Evolutionary conservation across 2,329 filamentous ascomycete genomes (phyloP), one percentile per base, ranked within the genome.

Genomic region (Neonectria coccinea): DNA sequence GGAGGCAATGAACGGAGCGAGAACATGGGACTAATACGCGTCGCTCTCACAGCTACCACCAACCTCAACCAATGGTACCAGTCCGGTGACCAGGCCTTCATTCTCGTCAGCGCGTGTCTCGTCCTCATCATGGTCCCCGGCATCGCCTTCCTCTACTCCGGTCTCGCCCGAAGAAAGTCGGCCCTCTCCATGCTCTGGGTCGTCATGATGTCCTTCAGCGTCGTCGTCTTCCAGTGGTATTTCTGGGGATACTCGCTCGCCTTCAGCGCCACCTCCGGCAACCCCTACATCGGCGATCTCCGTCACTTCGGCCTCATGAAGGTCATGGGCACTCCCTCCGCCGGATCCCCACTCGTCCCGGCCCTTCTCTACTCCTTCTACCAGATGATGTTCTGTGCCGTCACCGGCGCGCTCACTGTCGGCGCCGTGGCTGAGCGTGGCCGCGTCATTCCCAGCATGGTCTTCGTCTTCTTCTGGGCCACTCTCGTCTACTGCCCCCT

Each of bases 171-270:
- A 71, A 89, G 96, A 85, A 99, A 99, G 85, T 98, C 96, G 5
- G 96, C 96, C 31, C 87, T 99, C 47, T 97, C 94, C 69, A 91
- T 98, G 85, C 96, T 99, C 76, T 98, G 94, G 93, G 94, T 95
- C 14, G 94, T 92, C 82, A 97, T 99, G 92, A 95, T 92, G 79
- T 96, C 94, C 51, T 92, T 92, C 77, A 94, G 92, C 52, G 90
- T 98, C 77, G 86, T 97, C 78, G 91, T 92, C 61, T 97, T 99
- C 84, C 96, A 99, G 83, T 99, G 96, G 96, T 98, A 97, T 77
- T 97, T 99, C 80, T 98, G 96, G 95, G 96, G 96, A 41, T 99
- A 97, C 81, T 97, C 95, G 14, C 85, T 99, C 66, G 94, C 95
- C 56, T 97, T 98, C 81, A 96, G 92, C 75, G 85, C 87, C 47